These are phyloP conservation scores for Stenogyne calaminthoides DNA, from an alignment of 305 asterid species.

Conservation along the genomic window DNA sequence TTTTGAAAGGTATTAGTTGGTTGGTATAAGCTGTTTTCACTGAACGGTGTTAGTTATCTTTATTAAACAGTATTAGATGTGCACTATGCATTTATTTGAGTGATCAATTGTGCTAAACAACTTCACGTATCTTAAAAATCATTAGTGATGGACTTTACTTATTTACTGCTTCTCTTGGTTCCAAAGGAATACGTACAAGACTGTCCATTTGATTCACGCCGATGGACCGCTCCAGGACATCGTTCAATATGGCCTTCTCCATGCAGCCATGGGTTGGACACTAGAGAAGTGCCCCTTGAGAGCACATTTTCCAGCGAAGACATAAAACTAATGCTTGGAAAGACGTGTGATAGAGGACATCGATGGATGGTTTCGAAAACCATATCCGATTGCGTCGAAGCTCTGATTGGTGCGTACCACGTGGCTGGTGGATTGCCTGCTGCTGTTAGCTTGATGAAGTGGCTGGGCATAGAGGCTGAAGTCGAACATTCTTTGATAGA, in stretches of 20 bases:
- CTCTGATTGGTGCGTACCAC: constrained; percentile 91
- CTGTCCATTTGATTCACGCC: constrained; percentile 77
- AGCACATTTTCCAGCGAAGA: constrained; percentile 54
- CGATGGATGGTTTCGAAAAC: constrained; percentile 95
- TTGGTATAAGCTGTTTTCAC: no score
- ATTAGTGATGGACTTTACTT: background rate
- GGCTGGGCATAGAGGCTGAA: constrained; percentile 77
- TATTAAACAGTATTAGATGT: no score
- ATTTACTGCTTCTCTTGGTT: constrained; percentile 22
- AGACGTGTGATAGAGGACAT: constrained; percentile 84
- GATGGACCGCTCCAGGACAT: constrained; percentile 97
- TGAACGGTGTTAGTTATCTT: no score
- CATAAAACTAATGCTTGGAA: constrained; percentile 55
- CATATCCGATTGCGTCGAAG: constrained; percentile 88
- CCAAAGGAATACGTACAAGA: constrained; percentile 75
- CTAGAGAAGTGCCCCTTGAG: constrained; percentile 71
- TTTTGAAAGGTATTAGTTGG: no score
- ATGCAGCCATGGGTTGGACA: constrained; percentile 68
- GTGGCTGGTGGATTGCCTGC: constrained; percentile 82
- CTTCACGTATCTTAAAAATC: background rate
- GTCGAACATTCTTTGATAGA: constrained; percentile 60
- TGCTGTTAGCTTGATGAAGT: constrained; percentile 73
- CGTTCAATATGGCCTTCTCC: constrained; percentile 67
- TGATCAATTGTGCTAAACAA: background rate
- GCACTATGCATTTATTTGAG: background rate